These are phyloP conservation scores for Ganoderma multipileum DNA, from an alignment of 1,284 basidiomycete genomes.

Conservation along the genomic window DNA sequence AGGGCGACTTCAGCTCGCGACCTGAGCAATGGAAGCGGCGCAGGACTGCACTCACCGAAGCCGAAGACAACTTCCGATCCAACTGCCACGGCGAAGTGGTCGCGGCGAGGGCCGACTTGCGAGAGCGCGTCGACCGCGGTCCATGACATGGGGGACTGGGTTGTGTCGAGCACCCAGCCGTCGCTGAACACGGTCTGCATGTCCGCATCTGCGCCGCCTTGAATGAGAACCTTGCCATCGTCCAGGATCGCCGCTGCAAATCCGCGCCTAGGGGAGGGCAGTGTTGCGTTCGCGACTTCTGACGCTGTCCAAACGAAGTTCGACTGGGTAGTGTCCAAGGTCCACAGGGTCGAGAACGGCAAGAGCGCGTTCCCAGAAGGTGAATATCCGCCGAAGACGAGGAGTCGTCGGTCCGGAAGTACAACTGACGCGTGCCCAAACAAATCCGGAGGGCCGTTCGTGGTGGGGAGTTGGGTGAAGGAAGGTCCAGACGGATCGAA, in stretches of 20 bases:
- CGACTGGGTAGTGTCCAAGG: conserved; percentile 63
- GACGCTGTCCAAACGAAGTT: conserved; percentile 59
- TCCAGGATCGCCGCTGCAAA: conserved; percentile 67
- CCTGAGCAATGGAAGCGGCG: conserved; percentile 13
- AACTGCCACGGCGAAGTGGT: conserved; percentile 73
- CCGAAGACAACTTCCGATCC: conserved; percentile 74
- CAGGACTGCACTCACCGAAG: conserved; percentile 65
- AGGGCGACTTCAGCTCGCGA: conserved; percentile 12
- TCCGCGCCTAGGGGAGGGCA: conserved; percentile 70
- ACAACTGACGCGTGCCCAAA: conserved; percentile 77
- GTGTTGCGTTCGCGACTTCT: conserved; percentile 44
- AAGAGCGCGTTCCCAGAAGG: conserved; percentile 55
- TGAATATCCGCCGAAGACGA: conserved; percentile 81
- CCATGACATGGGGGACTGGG: conserved; percentile 64
- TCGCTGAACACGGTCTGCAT: conserved; percentile 67
- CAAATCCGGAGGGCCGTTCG: conserved; percentile 67
- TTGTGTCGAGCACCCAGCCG: conserved; percentile 78
- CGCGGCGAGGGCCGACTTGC: conserved; percentile 65
- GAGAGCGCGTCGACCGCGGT: conserved; percentile 55
- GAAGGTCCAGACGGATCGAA: conserved; percentile 60
- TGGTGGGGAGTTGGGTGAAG: conserved; percentile 63
- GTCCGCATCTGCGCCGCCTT: conserved; percentile 75
- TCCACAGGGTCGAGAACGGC: conserved; percentile 67
- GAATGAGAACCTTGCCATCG: conserved; percentile 68
- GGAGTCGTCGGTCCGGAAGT: conserved; percentile 67